Conservation (phyloP, 2,329 filamentous ascomycete genomes). For the Diplodia mutila region DNA sequence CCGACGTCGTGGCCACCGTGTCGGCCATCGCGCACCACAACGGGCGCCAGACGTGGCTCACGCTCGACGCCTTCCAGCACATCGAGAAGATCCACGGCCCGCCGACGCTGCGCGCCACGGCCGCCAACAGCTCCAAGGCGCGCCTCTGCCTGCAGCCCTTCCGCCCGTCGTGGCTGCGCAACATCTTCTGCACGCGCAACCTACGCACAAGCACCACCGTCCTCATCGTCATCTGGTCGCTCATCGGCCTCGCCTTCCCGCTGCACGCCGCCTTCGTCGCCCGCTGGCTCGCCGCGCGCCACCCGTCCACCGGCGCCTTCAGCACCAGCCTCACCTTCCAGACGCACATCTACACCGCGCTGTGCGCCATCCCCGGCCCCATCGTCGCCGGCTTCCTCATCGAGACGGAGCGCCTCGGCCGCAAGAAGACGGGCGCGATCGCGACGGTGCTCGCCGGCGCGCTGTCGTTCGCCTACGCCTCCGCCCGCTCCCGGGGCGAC, state of each 20-base stretch:
- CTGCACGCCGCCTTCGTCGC: conserved; percentile 57
- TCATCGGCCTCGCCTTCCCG: conserved; percentile 51
- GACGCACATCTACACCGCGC: conserved; percentile 59
- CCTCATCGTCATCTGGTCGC: conserved; percentile 48
- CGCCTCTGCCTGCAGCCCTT: conserved; percentile 33
- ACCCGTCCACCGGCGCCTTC: conserved; percentile 51
- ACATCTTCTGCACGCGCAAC: conserved; percentile 46
- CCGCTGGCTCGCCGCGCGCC: conserved; percentile 57
- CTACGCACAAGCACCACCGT: conserved; percentile 42
- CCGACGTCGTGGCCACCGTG: conserved; percentile 53
- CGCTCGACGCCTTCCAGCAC: conserved; percentile 42
- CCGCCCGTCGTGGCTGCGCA: conserved; percentile 34
- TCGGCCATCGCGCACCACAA: conserved; percentile 50
- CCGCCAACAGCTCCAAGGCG: conserved; percentile 35
- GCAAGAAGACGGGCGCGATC: conserved; percentile 51
- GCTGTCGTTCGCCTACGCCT: conserved; percentile 50
- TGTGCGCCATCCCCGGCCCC: conserved; percentile 55
- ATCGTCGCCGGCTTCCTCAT: conserved; percentile 50
- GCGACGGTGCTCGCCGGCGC: conserved; percentile 48
- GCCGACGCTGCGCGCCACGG: background rate
- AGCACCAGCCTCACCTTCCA: conserved; percentile 55
- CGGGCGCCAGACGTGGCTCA: conserved; percentile 39
- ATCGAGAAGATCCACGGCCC: conserved; percentile 39
- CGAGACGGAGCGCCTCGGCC: conserved; percentile 39
- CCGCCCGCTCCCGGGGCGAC: conserved; percentile 55